Evolutionary conservation across 2,329 filamentous ascomycete genomes (phyloP).

Genomic region (Colletotrichum coccodes): DNA sequence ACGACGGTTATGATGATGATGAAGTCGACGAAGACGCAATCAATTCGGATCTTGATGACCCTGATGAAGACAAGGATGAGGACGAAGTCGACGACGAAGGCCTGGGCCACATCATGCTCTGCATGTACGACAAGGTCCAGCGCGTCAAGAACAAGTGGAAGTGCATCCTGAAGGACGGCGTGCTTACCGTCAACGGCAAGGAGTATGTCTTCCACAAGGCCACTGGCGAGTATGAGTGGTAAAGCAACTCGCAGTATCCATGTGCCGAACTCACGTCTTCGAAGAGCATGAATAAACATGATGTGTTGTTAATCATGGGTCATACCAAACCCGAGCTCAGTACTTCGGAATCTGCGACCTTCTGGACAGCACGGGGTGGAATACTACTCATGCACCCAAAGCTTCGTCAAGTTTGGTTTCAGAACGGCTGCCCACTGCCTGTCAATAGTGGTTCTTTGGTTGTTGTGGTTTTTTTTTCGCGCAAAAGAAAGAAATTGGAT

Average conservation of each 20-base stretch:
- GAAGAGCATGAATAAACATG: background rate
- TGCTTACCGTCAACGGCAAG: slow-evolving; percentile 91
- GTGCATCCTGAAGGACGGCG: slow-evolving; percentile 97
- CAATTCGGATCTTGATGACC: slow-evolving; percentile 97
- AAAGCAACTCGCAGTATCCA: slow-evolving; percentile 40
- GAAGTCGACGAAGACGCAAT: slow-evolving; percentile 92
- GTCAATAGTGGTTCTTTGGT: background rate
- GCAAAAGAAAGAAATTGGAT: slow-evolving; percentile 2
- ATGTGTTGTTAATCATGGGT: background rate
- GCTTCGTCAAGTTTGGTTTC: background rate
- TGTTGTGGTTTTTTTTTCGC: background rate
- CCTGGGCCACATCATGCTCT: slow-evolving; percentile 92
- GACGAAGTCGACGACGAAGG: slow-evolving; percentile 90
- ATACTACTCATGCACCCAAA: background rate
- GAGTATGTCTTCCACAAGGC: slow-evolving; percentile 99
- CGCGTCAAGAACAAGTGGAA: slow-evolving; percentile 99
- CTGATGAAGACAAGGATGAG: slow-evolving; percentile 85
- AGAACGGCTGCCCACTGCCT: background rate
- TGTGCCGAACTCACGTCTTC: background rate
- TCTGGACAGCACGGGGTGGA: slow-evolving; percentile 1
- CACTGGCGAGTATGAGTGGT: slow-evolving; percentile 98
- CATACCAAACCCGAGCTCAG: background rate
- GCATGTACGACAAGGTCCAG: slow-evolving; percentile 99
- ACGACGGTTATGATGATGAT: slow-evolving; percentile 73
- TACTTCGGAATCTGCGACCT: background rate